These are phyloP conservation scores for Telfairia occidentalis DNA, from an alignment of 331 rosid species.

Conservation along the genomic window DNA sequence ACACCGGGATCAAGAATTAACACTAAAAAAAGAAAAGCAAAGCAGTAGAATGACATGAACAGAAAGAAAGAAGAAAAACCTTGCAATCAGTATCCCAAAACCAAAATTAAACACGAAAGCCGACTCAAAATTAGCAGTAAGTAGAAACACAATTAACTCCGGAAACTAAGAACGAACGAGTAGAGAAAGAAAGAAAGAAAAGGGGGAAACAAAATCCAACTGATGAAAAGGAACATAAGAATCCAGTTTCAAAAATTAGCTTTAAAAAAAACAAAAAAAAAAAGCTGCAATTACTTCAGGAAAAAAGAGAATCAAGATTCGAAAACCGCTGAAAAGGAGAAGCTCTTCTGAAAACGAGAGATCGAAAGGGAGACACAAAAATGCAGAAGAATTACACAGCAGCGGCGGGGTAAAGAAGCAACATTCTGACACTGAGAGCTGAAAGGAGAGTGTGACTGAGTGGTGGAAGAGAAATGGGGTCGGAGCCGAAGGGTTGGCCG, in stretches of 20 bases:
- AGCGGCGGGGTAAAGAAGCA: constrained; percentile 5
- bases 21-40: neutral
- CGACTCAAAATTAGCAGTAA: neutral
- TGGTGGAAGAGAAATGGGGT: constrained; percentile 3
- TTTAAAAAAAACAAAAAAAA: neutral
- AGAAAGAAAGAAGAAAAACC: neutral
- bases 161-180: neutral
- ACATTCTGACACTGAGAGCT: constrained; percentile 17
- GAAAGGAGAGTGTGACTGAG: neutral
- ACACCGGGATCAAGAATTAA: neutral
- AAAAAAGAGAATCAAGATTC: constrained; percentile 30
- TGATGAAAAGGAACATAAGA: constrained; percentile 17
- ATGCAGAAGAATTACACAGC: constrained; percentile 10
- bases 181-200: constrained; percentile 4
- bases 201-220: constrained; percentile 1
- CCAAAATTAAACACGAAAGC: neutral
- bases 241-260: constrained; percentile 20
- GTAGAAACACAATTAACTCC: neutral
- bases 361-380: constrained; percentile 25
- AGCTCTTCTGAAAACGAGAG: constrained; percentile 22
- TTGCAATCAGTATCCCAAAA: neutral
- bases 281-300: constrained; percentile 20
- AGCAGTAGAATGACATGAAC: neutral
- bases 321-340: constrained; percentile 15
- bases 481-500: neutral